Evolutionary conservation across 331 rosid species (phyloP), one percentile per base, ranked within the genome.

Genomic region (Cucumis variabilis): DNA sequence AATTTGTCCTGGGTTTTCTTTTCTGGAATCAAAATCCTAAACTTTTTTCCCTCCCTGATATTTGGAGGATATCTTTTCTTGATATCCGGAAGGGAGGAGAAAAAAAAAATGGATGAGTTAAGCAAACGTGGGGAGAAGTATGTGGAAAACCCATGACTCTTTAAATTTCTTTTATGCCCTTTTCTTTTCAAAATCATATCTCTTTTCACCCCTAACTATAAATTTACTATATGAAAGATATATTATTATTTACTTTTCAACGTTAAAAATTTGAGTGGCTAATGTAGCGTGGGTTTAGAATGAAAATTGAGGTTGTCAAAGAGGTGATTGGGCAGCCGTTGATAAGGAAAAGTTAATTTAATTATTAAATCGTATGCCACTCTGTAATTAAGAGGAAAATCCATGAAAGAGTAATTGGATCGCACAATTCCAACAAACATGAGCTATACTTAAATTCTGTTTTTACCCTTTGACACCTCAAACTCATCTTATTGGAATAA

Each of bases 101-200:
- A 55, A 44, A 55, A 30, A 46, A 55, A 62, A 44, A 44, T 44
- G 76, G 82, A 86, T 77, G 88, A 89, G 92, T 88, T 86, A 88
- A 81, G 74, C 86, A 84, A 91, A 88, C 85, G 92, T 89, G 92
- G 72, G 92, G 93, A 89, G 91, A 91, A 89, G 91, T 90, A 86
- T 84, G 92, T 88, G 91, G 93, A 93, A 88, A 91, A 78, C 90
- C 92, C 89, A 63, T 55, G 33, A 76, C 85, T 70, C 17, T 63
- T 87, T 87, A 15, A 53, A 74, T 11, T 16, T 30, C 13, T 33
- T 58, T 17, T 58, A 65, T 74, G 76, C 41, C 73, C 72, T 17
- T 11, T 19, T 19, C 9, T 20, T 68, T 87, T 70, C 71, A 1
- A 50, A 50, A 48, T 24, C n/a, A 27, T 37, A 83, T 23, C 9